These are phyloP conservation scores for Boletales sp. DNA, from an alignment of 768 basidiomycete genomes.

Conservation along the genomic window DNA sequence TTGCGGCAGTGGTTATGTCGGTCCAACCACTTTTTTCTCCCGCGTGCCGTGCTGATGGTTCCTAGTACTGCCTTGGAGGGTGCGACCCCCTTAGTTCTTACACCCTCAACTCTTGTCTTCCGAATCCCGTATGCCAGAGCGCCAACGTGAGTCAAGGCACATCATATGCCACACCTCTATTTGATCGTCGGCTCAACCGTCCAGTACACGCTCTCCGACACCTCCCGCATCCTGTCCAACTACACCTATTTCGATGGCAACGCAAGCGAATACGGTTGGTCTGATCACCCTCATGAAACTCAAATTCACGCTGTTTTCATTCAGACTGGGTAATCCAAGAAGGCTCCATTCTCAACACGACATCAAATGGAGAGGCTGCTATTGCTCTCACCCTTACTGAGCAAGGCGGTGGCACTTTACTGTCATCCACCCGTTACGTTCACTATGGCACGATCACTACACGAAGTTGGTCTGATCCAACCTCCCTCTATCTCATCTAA, in stretches of 20 bases:
- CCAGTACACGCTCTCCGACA: constrained; percentile 61
- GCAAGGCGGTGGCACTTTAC: constrained; percentile 67
- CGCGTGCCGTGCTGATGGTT: constrained; percentile 5
- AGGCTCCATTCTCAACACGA: constrained; percentile 63
- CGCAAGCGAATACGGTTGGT: constrained; percentile 58
- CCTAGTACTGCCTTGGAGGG: constrained; percentile 79
- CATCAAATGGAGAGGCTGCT: constrained; percentile 54
- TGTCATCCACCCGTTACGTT: constrained; percentile 78
- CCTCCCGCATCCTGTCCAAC: constrained; percentile 65
- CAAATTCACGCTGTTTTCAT: not conserved
- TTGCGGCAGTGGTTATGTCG: constrained; percentile 43
- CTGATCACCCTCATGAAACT: not conserved
- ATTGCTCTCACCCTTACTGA: constrained; percentile 66
- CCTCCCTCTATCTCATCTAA: not conserved
- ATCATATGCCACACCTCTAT: not conserved
- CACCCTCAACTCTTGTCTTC: constrained; percentile 60
- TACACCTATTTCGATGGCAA: constrained; percentile 70
- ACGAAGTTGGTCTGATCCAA: constrained; percentile 36
- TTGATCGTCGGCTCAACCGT: not conserved
- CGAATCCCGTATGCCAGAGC: constrained; percentile 68
- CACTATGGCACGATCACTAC: constrained; percentile 78
- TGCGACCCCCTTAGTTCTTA: constrained; percentile 76
- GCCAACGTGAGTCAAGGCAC: constrained; percentile 42
- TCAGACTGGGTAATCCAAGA: constrained; percentile 70
- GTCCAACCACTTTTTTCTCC: constrained; percentile 6